Conservation (phyloP, 2,329 filamentous ascomycete species). For the Venturia carpophila region DNA sequence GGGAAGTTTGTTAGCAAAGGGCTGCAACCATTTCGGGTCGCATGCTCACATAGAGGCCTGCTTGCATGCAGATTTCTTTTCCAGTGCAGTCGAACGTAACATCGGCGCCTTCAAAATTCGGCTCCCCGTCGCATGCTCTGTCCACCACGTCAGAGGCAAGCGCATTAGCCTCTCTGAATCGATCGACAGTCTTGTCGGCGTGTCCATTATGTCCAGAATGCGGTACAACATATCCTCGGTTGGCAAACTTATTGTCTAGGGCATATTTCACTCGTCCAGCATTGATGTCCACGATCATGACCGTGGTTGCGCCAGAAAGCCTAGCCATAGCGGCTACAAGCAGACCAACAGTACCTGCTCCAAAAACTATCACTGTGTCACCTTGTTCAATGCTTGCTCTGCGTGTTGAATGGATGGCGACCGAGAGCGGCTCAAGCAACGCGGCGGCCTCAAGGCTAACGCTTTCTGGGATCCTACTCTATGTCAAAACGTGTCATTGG, state of each 20-base stretch:
- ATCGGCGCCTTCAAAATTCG: conserved; percentile 34
- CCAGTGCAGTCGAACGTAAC: conserved; percentile 37
- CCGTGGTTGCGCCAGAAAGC: conserved; percentile 34
- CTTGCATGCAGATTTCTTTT: conserved; percentile 37
- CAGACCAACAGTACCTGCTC: conserved; percentile 58
- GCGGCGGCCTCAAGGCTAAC: conserved; percentile 34
- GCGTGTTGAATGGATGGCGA: conserved; percentile 76
- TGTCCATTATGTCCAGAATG: conserved; percentile 29
- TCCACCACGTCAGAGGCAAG: conserved; percentile 31
- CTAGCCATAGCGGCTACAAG: conserved; percentile 35
- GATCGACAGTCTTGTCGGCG: conserved; percentile 26
- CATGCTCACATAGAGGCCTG: conserved; percentile 34
- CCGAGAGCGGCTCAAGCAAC: conserved; percentile 56
- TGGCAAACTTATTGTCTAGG: conserved; percentile 32
- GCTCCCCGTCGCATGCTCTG: conserved; percentile 31
- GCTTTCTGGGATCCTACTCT: conserved; percentile 31
- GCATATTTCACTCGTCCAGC: conserved; percentile 35
- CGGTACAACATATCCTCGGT: conserved; percentile 29
- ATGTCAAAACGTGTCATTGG: background rate
- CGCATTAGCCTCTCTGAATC: conserved; percentile 30
- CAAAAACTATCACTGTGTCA: conserved; percentile 74
- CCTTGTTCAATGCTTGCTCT: conserved; percentile 67
- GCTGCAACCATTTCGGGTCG: too few relatives aligned
- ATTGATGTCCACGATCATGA: conserved; percentile 36
- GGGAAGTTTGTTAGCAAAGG: background rate